A percentile compares a stretch with the other conserved stretches of the same genome.
Conservation (phyloP, 2,329 filamentous ascomycete genomes). For the Mycosphaerella sp. region DNA sequence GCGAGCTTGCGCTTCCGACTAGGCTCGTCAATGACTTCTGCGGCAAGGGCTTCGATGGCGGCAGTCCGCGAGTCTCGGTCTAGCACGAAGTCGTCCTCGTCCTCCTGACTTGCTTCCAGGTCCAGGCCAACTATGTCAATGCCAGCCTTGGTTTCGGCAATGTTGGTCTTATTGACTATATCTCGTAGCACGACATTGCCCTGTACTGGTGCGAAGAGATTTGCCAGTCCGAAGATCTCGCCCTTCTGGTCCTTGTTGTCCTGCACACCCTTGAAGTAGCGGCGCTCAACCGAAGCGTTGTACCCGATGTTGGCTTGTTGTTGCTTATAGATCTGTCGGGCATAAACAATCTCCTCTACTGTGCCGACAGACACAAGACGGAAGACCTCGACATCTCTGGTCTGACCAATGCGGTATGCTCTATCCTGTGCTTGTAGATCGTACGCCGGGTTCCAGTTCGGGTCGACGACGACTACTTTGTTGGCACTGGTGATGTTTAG, state of each 20-base stretch:
- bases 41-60: conserved; percentile 67
- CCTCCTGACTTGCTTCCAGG: conserved; percentile 59
- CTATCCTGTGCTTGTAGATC: conserved; percentile 95
- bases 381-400: conserved; percentile 90
- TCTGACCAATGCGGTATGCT: conserved; percentile 91
- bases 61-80: conserved; percentile 50
- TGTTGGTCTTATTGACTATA: conserved; percentile 97
- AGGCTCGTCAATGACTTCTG: conserved; percentile 46
- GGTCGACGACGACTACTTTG: conserved; percentile 95
- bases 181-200: conserved; percentile 79
- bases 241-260: conserved; percentile 75
- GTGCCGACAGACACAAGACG: conserved; percentile 85
- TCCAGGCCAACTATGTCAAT: conserved; percentile 75
- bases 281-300: conserved; percentile 80
- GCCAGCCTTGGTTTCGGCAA: conserved; percentile 84
- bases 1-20: conserved; percentile 33
- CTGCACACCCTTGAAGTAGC: conserved; percentile 94
- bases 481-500: conserved; percentile 97
- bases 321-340: conserved; percentile 96
- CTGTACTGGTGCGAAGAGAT: conserved; percentile 76
- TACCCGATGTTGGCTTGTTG: conserved; percentile 98
- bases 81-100: conserved; percentile 34
- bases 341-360: conserved; percentile 95
- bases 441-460: conserved; percentile 94
- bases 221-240: conserved; percentile 85